Evolutionary conservation across 2,329 filamentous ascomycete genomes (phyloP).

Genomic region (Didymella exigua): DNA sequence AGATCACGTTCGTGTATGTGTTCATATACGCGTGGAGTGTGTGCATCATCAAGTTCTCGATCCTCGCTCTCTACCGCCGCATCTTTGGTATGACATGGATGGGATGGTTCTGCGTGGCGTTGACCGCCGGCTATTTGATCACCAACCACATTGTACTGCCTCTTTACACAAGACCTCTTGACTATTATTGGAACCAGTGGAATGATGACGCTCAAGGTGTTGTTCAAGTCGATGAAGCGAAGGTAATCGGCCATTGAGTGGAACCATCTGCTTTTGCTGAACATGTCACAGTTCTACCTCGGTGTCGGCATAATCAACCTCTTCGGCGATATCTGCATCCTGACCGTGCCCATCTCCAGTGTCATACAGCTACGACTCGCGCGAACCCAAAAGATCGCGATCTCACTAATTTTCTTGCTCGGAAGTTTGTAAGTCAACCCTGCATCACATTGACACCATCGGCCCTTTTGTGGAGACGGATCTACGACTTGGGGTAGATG

Average conservation of each 20-base stretch:
- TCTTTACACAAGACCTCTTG: slow-evolving; percentile 23
- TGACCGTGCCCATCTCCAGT: slow-evolving; percentile 18
- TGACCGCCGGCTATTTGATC: slow-evolving; percentile 28
- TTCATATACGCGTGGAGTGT: slow-evolving; percentile 37
- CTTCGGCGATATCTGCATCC: slow-evolving; percentile 28
- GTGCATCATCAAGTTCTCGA: slow-evolving; percentile 34
- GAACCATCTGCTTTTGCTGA: not conserved
- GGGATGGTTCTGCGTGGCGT: slow-evolving; percentile 26
- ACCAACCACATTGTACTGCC: slow-evolving; percentile 29
- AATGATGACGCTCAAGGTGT: slow-evolving; percentile 22
- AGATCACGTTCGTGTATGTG: slow-evolving; percentile 36
- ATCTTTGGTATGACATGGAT: slow-evolving; percentile 35
- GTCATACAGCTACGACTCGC: slow-evolving; percentile 24
- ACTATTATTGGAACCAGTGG: slow-evolving; percentile 32
- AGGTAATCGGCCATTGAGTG: slow-evolving; percentile 7
- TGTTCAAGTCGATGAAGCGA: slow-evolving; percentile 27
- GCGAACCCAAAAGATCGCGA: slow-evolving; percentile 30
- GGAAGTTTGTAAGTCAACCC: slow-evolving; percentile 31
- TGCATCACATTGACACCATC: not conserved
- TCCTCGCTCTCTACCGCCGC: slow-evolving; percentile 34
- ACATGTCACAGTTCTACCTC: slow-evolving; percentile 28
- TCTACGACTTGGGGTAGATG: not conserved
- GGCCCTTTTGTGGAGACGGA: not conserved
- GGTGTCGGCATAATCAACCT: slow-evolving; percentile 33
- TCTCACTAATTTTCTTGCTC: slow-evolving; percentile 31